These are phyloP conservation scores for Pseudohyphozyma bogoriensis DNA, from an alignment of 768 basidiomycete species.

Conservation along the genomic window DNA sequence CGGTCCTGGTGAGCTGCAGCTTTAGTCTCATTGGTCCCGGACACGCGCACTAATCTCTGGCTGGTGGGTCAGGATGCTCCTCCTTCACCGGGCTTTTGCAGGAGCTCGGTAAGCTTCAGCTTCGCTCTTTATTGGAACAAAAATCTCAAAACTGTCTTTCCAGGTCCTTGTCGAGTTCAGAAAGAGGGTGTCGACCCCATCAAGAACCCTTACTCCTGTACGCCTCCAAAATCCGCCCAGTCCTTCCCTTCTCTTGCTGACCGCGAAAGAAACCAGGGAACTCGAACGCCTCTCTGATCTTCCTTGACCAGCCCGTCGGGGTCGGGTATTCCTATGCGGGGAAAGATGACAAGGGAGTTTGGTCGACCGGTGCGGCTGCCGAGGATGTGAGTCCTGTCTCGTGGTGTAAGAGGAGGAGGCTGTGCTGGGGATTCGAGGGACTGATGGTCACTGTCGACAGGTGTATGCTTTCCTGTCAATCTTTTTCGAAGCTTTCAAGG, in stretches of 20 bases:
- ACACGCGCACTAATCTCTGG: too few relatives aligned
- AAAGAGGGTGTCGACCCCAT: constrained; percentile 60
- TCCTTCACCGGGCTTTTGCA: constrained; percentile 65
- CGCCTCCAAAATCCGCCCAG: background rate
- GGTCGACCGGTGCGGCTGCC: constrained; percentile 72
- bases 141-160: too few relatives aligned
- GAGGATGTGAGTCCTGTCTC: constrained; percentile 48
- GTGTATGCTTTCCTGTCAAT: constrained; percentile 70
- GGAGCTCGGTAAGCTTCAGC: too few relatives aligned
- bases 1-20: constrained; percentile 15
- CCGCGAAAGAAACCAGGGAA: too few relatives aligned
- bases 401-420: background rate
- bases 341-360: constrained; percentile 47
- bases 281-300: constrained; percentile 38
- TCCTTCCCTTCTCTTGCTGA: background rate
- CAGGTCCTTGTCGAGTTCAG: constrained; percentile 68
- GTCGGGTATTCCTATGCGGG: constrained; percentile 84
- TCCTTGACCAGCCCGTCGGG: constrained; percentile 56
- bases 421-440: too few relatives aligned
- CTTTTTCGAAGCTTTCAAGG: constrained; percentile 60
- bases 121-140: too few relatives aligned
- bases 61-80: constrained; percentile 32
- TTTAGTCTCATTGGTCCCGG: background rate
- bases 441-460: background rate
- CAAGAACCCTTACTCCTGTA: constrained; percentile 65